These are phyloP conservation scores for Komagataella populi DNA, from an alignment of 805 yeast genomes.

Conservation along the genomic window DNA sequence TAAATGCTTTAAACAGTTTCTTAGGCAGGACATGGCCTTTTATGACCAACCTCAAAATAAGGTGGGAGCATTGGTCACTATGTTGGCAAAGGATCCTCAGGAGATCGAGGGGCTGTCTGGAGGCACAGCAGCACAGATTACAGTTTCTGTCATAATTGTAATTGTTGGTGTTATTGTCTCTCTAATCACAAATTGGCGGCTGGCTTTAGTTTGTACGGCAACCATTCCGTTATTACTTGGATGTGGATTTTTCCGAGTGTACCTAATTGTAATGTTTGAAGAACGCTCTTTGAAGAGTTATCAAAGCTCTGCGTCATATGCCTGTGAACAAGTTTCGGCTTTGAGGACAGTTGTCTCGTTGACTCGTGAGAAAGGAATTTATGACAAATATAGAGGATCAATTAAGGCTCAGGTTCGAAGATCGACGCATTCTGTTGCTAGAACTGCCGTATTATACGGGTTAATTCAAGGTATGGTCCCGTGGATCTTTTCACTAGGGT, in stretches of 20 bases:
- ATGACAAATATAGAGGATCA: not conserved
- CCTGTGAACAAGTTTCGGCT: not conserved
- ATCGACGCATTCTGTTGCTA: not conserved
- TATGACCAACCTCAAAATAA: conserved; percentile 23
- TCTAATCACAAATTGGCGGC: conserved; percentile 66
- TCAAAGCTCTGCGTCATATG: not conserved
- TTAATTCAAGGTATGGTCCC: not conserved
- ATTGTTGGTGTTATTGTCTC: conserved; percentile 66
- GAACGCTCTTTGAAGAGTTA: not conserved
- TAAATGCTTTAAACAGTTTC: conserved; percentile 30
- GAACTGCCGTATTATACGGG: not conserved
- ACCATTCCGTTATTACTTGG: conserved; percentile 52
- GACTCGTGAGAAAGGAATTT: not conserved
- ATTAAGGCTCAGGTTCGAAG: not conserved
- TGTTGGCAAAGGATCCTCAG: conserved; percentile 70
- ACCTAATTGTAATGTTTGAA: not conserved
- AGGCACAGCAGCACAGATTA: conserved; percentile 39
- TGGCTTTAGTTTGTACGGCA: conserved; percentile 71
- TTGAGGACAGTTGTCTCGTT: not conserved
- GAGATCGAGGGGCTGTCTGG: conserved; percentile 57
- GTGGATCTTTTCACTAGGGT: not conserved
- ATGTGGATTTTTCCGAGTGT: not conserved
- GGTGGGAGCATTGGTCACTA: conserved; percentile 44
- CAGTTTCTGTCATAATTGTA: conserved; percentile 37
- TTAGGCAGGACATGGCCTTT: conserved; percentile 41